These are phyloP conservation scores for Metschnikowia cerradonensis DNA, from an alignment of 805 yeast genomes.

Conservation along the genomic window DNA sequence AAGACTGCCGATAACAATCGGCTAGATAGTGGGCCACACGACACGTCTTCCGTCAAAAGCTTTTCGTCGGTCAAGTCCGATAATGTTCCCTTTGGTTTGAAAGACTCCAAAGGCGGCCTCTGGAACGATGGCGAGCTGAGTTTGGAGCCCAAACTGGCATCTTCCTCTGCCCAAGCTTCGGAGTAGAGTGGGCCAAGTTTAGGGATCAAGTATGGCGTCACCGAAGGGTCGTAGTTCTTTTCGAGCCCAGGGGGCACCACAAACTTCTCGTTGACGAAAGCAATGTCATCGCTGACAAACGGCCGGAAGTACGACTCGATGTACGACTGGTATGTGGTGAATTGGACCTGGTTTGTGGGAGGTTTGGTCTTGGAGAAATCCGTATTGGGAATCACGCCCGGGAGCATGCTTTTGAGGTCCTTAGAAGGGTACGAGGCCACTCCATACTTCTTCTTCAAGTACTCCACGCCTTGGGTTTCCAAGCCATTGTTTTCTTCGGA, in stretches of 20 bases:
- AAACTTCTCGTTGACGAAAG: constrained; percentile 60
- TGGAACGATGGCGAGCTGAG: constrained; percentile 45
- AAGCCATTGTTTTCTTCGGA: constrained; percentile 56
- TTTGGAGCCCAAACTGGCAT: constrained; percentile 43
- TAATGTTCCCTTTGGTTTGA: constrained; percentile 56
- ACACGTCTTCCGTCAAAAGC: constrained; percentile 67
- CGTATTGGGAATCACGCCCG: constrained; percentile 83
- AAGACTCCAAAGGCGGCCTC: constrained; percentile 41
- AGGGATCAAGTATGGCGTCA: constrained; percentile 75
- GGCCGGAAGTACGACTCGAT: constrained; percentile 81
- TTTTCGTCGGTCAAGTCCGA: constrained; percentile 55
- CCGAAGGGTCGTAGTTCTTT: constrained; percentile 57
- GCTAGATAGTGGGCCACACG: constrained; percentile 89
- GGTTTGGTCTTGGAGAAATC: constrained; percentile 79
- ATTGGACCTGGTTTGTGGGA: constrained; percentile 82
- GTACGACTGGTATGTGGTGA: constrained; percentile 78
- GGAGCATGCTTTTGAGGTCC: constrained; percentile 70
- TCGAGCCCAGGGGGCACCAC: constrained; percentile 52
- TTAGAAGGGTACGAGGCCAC: constrained; percentile 86
- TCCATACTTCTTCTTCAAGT: constrained; percentile 68
- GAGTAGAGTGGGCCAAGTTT: constrained; percentile 79
- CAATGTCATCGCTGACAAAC: constrained; percentile 76
- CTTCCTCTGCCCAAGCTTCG: constrained; percentile 85
- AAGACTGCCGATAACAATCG: constrained; percentile 79
- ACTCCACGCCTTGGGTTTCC: constrained; percentile 69